phyloP scores from a whole-genome alignment of 805 yeast species.

The Ogataea allantospora region DNA sequence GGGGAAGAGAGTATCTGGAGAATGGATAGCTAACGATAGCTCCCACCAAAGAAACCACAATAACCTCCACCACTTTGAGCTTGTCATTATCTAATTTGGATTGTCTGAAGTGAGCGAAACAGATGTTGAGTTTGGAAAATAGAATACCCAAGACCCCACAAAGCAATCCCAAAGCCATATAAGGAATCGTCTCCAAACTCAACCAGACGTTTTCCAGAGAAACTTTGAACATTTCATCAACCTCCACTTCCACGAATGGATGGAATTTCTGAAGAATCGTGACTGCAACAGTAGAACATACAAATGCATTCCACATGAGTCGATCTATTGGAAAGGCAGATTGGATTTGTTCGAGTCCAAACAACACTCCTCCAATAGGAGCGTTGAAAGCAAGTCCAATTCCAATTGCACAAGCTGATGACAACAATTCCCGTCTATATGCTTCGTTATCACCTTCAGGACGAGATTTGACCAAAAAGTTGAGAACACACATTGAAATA shows the following conservation, averaged over 20 bases:
- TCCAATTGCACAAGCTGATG: constrained; percentile 82
- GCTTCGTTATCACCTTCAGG: constrained; percentile 48
- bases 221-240: constrained; percentile 52
- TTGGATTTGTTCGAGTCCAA: constrained; percentile 67
- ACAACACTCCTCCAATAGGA: constrained; percentile 85
- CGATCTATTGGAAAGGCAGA: constrained; percentile 60
- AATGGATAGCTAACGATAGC: constrained; percentile 56
- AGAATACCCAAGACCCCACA: constrained; percentile 68
- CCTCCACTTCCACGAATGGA: constrained; percentile 46
- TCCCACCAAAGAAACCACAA: constrained; percentile 48
- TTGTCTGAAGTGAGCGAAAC: constrained; percentile 38
- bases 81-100: constrained; percentile 26
- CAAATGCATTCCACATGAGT: constrained; percentile 81
- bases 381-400: constrained; percentile 83
- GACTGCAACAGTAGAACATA: constrained; percentile 72
- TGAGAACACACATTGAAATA: constrained; percentile 61
- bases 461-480: constrained; percentile 35
- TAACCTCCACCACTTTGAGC: constrained; percentile 46
- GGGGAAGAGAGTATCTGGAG: constrained; percentile 47
- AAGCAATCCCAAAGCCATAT: constrained; percentile 61
- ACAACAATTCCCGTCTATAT: constrained; percentile 57
- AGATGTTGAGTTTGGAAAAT: constrained; percentile 48
- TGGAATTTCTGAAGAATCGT: constrained; percentile 52
- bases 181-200: constrained; percentile 67
- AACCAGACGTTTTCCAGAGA: constrained; percentile 73